Percentiles rank a stretch among this genome's conserved stretches.
These are phyloP conservation scores for Wilcoxina mikolae DNA, from an alignment of 495 filamentous ascomycete species.

Conservation along the genomic window DNA sequence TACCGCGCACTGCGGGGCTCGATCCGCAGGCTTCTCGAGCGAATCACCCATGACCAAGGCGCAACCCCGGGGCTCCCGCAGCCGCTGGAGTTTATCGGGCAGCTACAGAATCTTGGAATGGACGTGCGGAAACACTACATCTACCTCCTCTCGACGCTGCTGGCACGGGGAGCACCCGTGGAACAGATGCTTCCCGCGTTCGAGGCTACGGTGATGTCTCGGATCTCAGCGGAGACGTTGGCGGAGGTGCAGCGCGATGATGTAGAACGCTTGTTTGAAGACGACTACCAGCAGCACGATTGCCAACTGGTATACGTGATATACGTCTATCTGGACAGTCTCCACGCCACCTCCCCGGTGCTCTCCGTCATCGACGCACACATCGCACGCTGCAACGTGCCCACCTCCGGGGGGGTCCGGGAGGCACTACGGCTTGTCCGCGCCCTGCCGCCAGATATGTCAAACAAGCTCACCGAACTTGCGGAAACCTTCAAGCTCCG, in stretches of 20 bases:
- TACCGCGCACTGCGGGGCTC: background rate
- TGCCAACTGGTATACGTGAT: background rate
- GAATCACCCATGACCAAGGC: constrained; percentile 9
- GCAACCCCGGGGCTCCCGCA: background rate
- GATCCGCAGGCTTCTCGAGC: constrained; percentile 7
- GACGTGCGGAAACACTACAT: constrained; percentile 9
- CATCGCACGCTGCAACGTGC: background rate
- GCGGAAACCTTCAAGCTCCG: background rate
- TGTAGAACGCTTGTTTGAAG: background rate
- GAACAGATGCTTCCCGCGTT: constrained; percentile 12
- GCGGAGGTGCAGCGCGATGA: background rate
- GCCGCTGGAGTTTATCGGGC: constrained; percentile 11
- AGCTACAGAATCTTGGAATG: constrained; percentile 8
- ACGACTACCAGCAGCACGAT: background rate
- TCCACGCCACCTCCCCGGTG: constrained; percentile 1
- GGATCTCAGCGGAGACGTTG: background rate
- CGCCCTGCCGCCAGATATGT: background rate
- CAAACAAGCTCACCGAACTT: background rate
- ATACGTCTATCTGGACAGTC: constrained; percentile 5
- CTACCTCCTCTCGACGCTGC: constrained; percentile 7
- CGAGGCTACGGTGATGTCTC: constrained; percentile 1
- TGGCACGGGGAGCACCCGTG: constrained; percentile 2
- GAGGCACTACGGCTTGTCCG: background rate
- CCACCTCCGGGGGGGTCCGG: background rate
- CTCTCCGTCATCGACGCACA: background rate